Percentiles rank a stretch among this genome's conserved stretches.
Conservation (phyloP, 371 early-diverging fungal species). For the Syncephalastrum monosporum region DNA sequence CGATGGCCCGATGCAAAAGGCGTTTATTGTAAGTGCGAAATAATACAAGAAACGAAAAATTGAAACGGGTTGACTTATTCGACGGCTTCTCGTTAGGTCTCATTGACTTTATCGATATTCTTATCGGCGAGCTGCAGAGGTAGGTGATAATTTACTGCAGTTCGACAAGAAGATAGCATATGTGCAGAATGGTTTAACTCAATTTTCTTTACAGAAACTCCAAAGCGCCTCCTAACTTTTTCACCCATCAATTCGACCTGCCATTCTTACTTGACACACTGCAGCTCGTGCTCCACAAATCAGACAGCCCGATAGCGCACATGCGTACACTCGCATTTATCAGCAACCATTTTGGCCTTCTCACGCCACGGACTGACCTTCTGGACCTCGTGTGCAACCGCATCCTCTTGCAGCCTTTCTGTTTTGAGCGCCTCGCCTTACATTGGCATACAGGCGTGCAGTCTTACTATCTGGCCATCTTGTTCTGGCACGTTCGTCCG, state of each 20-base stretch:
- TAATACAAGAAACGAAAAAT: not conserved
- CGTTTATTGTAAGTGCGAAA: slow-evolving; percentile 43
- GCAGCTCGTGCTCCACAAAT: slow-evolving; percentile 37
- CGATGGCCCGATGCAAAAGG: slow-evolving; percentile 50
- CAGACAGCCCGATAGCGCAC: slow-evolving; percentile 52
- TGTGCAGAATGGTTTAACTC: not conserved
- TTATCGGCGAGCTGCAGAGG: slow-evolving; percentile 13
- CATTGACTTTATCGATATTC: slow-evolving; percentile 10
- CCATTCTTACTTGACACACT: slow-evolving; percentile 49
- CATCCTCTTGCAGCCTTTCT: slow-evolving; percentile 36
- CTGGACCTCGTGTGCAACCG: slow-evolving; percentile 42
- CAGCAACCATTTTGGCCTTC: slow-evolving; percentile 50
- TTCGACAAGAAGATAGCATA: not conserved
- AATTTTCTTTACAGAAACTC: not conserved
- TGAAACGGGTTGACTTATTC: not conserved
- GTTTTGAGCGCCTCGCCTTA: slow-evolving; percentile 51
- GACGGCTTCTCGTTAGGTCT: slow-evolving; percentile 4
- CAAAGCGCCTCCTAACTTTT: too few species aligned
- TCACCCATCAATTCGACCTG: slow-evolving; percentile 33
- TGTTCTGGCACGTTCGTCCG: slow-evolving; percentile 51
- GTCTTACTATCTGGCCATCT: slow-evolving; percentile 46
- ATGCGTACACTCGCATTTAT: slow-evolving; percentile 54
- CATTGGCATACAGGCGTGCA: slow-evolving; percentile 62
- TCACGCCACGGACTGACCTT: slow-evolving; percentile 39
- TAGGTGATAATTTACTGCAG: not conserved